These are phyloP conservation scores for Oryza meyeriana DNA, from an alignment of 176 grass and related monocot genomes.

Conservation along the genomic window DNA sequence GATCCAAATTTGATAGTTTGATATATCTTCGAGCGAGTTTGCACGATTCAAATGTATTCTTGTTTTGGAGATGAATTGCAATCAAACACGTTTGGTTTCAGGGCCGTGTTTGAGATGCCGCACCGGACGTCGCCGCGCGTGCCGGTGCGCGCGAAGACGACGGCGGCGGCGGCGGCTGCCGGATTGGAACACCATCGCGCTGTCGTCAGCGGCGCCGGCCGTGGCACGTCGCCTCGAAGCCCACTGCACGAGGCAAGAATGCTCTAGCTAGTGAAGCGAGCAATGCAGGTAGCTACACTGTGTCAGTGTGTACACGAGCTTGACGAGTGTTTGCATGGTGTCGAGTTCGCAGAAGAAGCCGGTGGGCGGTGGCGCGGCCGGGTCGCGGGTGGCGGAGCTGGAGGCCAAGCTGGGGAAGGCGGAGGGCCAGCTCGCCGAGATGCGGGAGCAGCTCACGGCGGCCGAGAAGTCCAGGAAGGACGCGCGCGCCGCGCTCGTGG, in stretches of 20 bases:
- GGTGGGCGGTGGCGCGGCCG: constrained; percentile 23
- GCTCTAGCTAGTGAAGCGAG: neutral
- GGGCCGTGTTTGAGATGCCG: constrained; percentile 43
- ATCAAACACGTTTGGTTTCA: neutral
- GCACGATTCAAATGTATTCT: neutral
- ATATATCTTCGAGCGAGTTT: too few relatives aligned
- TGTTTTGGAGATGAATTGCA: neutral
- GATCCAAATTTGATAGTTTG: neutral
- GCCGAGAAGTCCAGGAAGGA: constrained; percentile 71
- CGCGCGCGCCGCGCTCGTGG: constrained; percentile 43
- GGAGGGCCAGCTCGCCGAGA: constrained; percentile 52
- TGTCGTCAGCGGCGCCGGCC: constrained; percentile 10
- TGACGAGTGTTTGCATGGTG: neutral
- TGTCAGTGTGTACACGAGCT: neutral
- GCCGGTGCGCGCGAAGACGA: constrained; percentile 32
- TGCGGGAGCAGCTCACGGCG: constrained; percentile 56
- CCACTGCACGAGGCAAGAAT: constrained; percentile 61
- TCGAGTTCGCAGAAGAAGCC: constrained; percentile 55
- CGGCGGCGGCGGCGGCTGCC: constrained; percentile 17
- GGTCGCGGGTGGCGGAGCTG: constrained; percentile 53
- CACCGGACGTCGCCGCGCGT: constrained; percentile 41
- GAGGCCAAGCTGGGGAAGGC: constrained; percentile 70
- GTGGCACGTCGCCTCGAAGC: constrained; percentile 47
- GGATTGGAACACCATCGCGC: constrained; percentile 43
- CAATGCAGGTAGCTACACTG: neutral